A percentile compares a stretch with the other conserved stretches of the same genome.
phyloP scores from a whole-genome alignment of 345 rosid genomes.

The Viola odorata region DNA sequence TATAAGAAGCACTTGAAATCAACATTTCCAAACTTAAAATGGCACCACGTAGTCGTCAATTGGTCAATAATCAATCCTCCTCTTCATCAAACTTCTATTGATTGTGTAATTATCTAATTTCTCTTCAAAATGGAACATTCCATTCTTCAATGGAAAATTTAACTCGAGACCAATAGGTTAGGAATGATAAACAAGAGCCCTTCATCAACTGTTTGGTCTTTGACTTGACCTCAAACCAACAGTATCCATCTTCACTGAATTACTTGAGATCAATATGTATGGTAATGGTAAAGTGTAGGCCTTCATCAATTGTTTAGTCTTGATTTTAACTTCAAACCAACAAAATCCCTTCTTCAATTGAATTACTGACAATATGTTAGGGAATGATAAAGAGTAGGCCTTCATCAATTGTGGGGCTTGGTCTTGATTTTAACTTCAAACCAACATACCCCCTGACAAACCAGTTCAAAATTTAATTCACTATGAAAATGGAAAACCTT shows the following conservation, averaged over 20 bases:
- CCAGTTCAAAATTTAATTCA: slow-evolving; percentile 62
- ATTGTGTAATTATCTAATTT: background rate
- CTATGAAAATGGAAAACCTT: slow-evolving; percentile 31
- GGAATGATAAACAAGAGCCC: slow-evolving; percentile 49
- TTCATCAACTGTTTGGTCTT: slow-evolving; percentile 80
- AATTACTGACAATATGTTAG: slow-evolving; percentile 47
- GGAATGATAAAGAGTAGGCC: slow-evolving; percentile 48
- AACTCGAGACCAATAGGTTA: slow-evolving; percentile 53
- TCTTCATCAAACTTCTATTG: background rate
- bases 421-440: slow-evolving; percentile 88
- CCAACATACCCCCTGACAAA: slow-evolving; percentile 97
- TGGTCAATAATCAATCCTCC: background rate
- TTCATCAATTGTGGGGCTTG: slow-evolving; percentile 76
- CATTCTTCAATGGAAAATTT: background rate
- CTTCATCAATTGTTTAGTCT: slow-evolving; percentile 82
- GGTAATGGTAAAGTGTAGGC: slow-evolving; percentile 46
- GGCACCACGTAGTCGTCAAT: background rate
- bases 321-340: slow-evolving; percentile 24
- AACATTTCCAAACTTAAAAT: slow-evolving; percentile 26
- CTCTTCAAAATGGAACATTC: background rate
- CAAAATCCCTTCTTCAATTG: background rate
- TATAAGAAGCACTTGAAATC: slow-evolving; percentile 57
- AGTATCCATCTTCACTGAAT: too few species aligned
- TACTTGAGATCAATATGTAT: slow-evolving; percentile 49
- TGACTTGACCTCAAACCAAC: slow-evolving; percentile 25